Evolutionary conservation across 768 basidiomycete species (phyloP).

Genomic region (Termitomyces sp.): DNA sequence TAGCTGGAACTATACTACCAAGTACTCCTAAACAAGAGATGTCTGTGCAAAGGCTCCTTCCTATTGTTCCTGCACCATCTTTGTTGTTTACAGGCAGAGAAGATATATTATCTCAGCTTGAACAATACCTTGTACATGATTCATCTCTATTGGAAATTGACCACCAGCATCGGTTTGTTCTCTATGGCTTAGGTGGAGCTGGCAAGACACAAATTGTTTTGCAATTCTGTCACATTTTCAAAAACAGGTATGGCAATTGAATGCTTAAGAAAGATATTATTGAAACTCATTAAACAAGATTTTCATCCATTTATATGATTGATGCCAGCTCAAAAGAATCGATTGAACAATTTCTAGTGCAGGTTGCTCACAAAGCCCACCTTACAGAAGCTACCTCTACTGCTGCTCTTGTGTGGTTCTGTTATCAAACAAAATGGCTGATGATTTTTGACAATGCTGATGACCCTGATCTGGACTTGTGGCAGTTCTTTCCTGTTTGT

Average conservation of each 20-base stretch:
- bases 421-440: constrained; percentile 2
- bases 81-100: neutral
- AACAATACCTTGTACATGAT: neutral
- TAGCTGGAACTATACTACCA: neutral
- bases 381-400: neutral
- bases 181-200: constrained; percentile 1
- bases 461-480: neutral
- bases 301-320: neutral
- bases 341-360: neutral
- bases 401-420: neutral
- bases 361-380: neutral
- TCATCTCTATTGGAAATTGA: too few relatives aligned
- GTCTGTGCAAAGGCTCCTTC: neutral
- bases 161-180: neutral
- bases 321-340: neutral
- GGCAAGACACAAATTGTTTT: neutral
- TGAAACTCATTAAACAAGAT: neutral
- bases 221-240: neutral
- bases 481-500: neutral
- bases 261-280: neutral
- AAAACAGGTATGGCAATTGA: neutral
- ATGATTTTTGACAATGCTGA: too few relatives aligned
- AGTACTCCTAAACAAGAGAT: neutral
- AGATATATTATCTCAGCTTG: neutral
- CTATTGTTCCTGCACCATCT: neutral